phyloP scores from a whole-genome alignment of 805 yeast species.

The Yamadazyma laniorum region DNA sequence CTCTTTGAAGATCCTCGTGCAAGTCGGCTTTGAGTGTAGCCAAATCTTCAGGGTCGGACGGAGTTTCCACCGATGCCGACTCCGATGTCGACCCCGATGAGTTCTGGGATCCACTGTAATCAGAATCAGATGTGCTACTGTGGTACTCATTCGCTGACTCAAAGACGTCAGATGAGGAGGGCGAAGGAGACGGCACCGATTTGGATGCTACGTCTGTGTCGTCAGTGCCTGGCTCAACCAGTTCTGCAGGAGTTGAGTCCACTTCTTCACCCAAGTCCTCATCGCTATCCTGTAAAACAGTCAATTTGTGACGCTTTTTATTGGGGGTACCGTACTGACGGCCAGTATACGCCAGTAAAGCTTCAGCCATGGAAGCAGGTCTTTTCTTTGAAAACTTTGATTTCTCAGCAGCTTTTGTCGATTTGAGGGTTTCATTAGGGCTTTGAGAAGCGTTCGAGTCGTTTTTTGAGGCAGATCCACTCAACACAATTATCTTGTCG shows the following conservation, averaged over 20 bases:
- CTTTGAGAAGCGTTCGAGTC: neutral
- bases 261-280: conserved; percentile 19
- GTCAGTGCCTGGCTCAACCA: neutral
- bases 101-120: conserved; percentile 3
- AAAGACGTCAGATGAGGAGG: conserved; percentile 4
- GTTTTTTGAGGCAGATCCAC: neutral
- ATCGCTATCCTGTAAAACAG: conserved; percentile 22
- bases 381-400: conserved; percentile 14
- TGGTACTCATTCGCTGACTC: conserved; percentile 13
- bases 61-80: conserved; percentile 9
- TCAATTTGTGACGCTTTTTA: conserved; percentile 28
- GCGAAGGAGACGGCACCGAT: neutral
- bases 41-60: conserved; percentile 17
- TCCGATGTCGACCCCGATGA: conserved; percentile 8
- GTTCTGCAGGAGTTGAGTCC: neutral
- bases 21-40: conserved; percentile 19
- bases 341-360: conserved; percentile 57
- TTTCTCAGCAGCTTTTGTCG: neutral
- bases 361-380: conserved; percentile 56
- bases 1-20: conserved; percentile 4
- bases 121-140: conserved; percentile 8
- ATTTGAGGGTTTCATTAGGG: neutral
- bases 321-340: conserved; percentile 45
- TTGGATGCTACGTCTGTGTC: conserved; percentile 1
- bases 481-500: conserved; percentile 15